Base-by-base conservation (phyloP, 176 grass and related monocot species). In the Eleusine coracana region DNA sequence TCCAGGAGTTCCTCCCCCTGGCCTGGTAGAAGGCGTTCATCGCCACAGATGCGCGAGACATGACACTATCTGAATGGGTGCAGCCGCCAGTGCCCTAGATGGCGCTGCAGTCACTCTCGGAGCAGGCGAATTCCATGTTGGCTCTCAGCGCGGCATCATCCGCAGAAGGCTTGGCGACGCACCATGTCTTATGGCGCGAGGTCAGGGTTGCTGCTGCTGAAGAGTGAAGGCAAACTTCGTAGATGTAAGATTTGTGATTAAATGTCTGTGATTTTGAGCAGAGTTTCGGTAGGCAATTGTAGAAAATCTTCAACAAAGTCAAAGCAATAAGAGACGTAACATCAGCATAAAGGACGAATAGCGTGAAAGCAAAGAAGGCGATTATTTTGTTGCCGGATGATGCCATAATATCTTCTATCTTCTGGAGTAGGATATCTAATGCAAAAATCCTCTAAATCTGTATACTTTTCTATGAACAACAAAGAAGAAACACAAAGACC, bases 1-100 rank as follows among this genome's bases (percentile, higher is more conserved):
- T 92, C 90, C 87, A 92, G 0, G 80, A 12, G 87, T 92, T 92
- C 84, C 87, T 86, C 5, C 84, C 87, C 48, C 2, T 58, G 48
- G 71, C 64, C 72, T 87, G 87, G 71, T 92, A 92, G 66, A 89
- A 92, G 59, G 72, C 27, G 59, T 92, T 92, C 90, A 92, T 92
- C 1, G 87, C 84, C 39, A 87, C 70, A 0, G 87, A 92, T 4
- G 84, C 87, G 0, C 38, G 58, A 0, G 84, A 54, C 7, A 80
- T 51, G 21, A 92, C 66, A 34, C 48, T 29, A 2, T 61, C 71
- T 1, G 40, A 66, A 1, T 4, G 16, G 58, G 84, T 77, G 50
- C 87, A 92, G 41, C 58, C 70, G 3, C 84, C 76, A 0, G 39
- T n/a, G 75, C 87, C 81, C 68, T 76, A 50, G 14, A 92, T 66